Evolutionary conservation across 75 land plant species (phyloP), one percentile per base, ranked within the genome.

Genomic region (Cunninghamia lanceolata): DNA sequence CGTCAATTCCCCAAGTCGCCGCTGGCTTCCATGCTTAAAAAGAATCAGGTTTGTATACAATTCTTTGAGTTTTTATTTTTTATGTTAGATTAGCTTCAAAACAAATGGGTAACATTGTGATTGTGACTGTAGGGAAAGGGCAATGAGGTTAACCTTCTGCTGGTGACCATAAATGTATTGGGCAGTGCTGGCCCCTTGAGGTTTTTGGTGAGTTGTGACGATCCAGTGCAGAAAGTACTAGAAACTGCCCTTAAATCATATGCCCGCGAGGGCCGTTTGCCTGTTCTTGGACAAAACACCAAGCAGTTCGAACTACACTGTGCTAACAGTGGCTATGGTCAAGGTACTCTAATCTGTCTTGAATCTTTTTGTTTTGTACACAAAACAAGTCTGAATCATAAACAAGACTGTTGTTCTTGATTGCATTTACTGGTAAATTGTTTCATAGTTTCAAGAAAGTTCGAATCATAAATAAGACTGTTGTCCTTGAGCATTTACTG

Each of bases 181-280:
- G 96, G 96, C 0, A 95, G 96, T 63, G 93, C 94, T 8, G 96
- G 96, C 28, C 96, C 53, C 16, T 50, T 50, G 16, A 50, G 53
- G 53, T 50, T 50, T 50, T 13, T 50, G 53, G 53, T 16, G 0
- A 91, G 87, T 14, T 89, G 84, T 79, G 91, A 86, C 8, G 93
- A 92, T 28, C 83, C 85, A 21, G 96, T 93, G 19, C 88, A 85
- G 10, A 83, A 86, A 21, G 87, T 95, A 8, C 89, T 95, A 17
- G 92, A 88, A 34, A 90, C 88, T 32, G 92, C 93, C 15, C 86
- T 95, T 32, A 91, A 88, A 85, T 81, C 88, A 2, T 50, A 50
- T 50, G 53, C 53, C 14, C 53, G 53, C 15, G 53, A 50, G 14
- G 53, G 53, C 53, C 87, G 96, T 19, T 87, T 92, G 43, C 96